Base-by-base conservation (phyloP, 2,329 filamentous ascomycete species). In the Hawksworthiomyces lignivorus region DNA sequence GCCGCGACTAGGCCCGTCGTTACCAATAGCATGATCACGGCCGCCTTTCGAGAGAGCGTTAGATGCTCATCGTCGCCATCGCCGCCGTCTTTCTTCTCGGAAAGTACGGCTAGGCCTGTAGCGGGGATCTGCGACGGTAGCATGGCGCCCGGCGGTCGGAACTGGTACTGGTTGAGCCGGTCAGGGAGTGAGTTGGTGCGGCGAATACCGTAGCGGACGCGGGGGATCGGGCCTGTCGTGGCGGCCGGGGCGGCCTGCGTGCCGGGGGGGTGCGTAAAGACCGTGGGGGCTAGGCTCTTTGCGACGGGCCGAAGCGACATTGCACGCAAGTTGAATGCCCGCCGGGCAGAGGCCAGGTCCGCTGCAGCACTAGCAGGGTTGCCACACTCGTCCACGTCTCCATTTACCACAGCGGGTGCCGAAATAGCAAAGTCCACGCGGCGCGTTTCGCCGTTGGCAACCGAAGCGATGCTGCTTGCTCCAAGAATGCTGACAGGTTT, bases 171-270 rank as follows among this genome's bases (percentile, higher is more conserved):
- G 46, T 74, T 77, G 8, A 87, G 70, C 15, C 81, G 74, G 52
- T 83, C 82, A 0, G 84, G 84, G 3, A 88, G 70, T 1, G 84
- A 88, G 56, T 77, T 86, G 17, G 84, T 85, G 41, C 84, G 74
- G 43, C 82, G 80, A 40, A 87, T 77, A n/a, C 76, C 75, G 50
- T 76, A 75, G 31, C 73, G 69, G 44, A 80, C 72, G 22, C 72
- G 69, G 6, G 77, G 75, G 32, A 77, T 67, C 10, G 69, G 65
- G 3, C 73, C 68, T 8, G 61, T 48, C 4, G 65, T 53, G 5
- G 55, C 54, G 7, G 57, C 44, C 11, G 59, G 50, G 3, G 51
- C 20, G 1, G 44, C 49, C 4, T 51, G 45, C 3, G 48, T 15
- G 15, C 63, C 61, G 2, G 61, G 55, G 6, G 66, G 62, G 45